Base-by-base conservation (phyloP, 2,329 filamentous ascomycete genomes). In the Epichloe sibirici region DNA sequence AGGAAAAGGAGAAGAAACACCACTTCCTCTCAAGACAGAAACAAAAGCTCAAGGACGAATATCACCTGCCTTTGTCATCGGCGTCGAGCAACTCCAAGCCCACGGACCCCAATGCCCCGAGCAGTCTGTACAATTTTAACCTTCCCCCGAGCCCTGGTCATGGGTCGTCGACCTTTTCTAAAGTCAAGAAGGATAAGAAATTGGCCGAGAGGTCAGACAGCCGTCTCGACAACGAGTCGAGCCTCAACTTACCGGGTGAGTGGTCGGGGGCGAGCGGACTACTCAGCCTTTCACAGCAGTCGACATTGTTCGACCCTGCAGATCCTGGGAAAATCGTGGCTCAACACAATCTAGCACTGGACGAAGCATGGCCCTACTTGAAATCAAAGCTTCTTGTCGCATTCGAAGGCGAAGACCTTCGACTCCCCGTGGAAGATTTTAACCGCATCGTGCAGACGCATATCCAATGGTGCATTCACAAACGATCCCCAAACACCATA, bases 141-240 rank as follows among this genome's bases (percentile, higher is more conserved):
- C 68, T 87, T 2, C 86, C 86, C 77, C 77, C 83, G 7, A 89
- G 84, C 55, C 86, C 87, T 1, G 83, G 78, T 0, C 81, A 83
- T 13, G 77, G 75, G 49, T 77, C 74, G 50, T 77, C 75, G 28
- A 74, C 78, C 35, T 95, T 97, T 65, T 77, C 83, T 39, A 94
- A 93, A 69, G 86, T 85, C 3, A 86, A 93, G 63, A 91, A 86
- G 54, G 89, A 95, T 63, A 95, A 91, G 73, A 86, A 85, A 65
- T 84, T 85, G 58, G 83, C 87, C 56, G 85, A 88, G 57, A 81
- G 83, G 58, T 75, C 71, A 52, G 66, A 73, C 6, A 70, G 65
- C 55, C 70, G 72, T 12, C 66, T 81, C 38, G 75, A 83, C 54
- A 81, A 69, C 56, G 76, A 79, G 70, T 69, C 71, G 17, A 63